Evolutionary conservation across 352 stramenopile genomes (phyloP).

Genomic region (Pythium grandisporangium): DNA sequence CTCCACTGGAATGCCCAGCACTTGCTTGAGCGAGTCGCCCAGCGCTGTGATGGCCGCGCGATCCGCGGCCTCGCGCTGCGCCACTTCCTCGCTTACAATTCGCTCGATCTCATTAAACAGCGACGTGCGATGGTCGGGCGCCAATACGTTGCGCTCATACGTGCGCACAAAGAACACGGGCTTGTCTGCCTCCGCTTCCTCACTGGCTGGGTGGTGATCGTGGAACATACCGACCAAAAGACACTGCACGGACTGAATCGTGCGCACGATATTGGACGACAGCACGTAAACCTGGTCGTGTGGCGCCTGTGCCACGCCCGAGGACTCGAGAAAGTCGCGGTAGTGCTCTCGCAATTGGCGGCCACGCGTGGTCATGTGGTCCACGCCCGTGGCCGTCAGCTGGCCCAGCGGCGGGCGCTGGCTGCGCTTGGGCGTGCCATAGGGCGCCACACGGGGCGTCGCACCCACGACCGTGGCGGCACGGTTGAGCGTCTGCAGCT

Average conservation of each 20-base stretch:
- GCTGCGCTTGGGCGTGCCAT: conserved; percentile 25
- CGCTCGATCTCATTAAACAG: conserved; percentile 69
- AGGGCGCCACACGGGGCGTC: conserved; percentile 27
- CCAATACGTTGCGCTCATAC: conserved; percentile 53
- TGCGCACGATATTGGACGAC: conserved; percentile 65
- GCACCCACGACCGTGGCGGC: conserved; percentile 40
- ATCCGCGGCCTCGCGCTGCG: conserved; percentile 11
- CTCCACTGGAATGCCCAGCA: conserved; percentile 34
- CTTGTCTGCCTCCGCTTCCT: conserved; percentile 8
- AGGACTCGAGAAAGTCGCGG: conserved; percentile 19
- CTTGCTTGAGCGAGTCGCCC: conserved; percentile 8
- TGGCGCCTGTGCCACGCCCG: conserved; percentile 1
- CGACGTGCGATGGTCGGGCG: conserved; percentile 40
- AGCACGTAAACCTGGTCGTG: conserved; percentile 63
- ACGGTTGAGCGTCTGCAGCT: conserved; percentile 33
- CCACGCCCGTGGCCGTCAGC: conserved; percentile 51
- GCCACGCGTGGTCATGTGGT: conserved; percentile 66
- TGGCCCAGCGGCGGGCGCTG: conserved; percentile 39
- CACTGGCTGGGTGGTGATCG: no score
- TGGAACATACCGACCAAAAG: conserved; percentile 67
- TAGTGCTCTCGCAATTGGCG: conserved; percentile 35
- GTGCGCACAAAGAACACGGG: conserved; percentile 53
- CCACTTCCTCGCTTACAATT: conserved; percentile 52
- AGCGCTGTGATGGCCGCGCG: conserved; percentile 7
- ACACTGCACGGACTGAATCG: conserved; percentile 70